These are phyloP conservation scores for Boletus reticuloceps DNA, from an alignment of 768 basidiomycete species.

Conservation along the genomic window DNA sequence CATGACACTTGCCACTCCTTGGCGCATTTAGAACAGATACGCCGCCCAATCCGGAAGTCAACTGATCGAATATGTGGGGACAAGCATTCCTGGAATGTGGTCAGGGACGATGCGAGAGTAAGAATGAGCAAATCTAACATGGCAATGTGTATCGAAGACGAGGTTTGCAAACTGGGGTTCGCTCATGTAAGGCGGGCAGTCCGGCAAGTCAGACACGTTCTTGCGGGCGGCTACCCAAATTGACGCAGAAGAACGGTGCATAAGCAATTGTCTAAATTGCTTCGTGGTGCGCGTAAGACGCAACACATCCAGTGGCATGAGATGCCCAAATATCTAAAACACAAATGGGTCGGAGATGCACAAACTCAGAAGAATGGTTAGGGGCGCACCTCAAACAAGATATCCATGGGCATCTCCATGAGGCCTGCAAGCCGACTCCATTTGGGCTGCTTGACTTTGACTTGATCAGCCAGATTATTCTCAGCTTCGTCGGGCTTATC, in stretches of 20 bases:
- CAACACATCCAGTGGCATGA: constrained; percentile 50
- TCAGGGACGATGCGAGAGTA: constrained; percentile 2
- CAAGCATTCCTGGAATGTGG: constrained; percentile 28
- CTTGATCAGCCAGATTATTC: constrained; percentile 9
- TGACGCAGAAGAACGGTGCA: constrained; percentile 42
- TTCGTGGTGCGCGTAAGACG: constrained; percentile 49
- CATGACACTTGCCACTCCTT: constrained; percentile 22
- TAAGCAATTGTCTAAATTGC: constrained; percentile 45
- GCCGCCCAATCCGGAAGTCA: constrained; percentile 32
- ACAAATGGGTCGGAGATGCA: background rate
- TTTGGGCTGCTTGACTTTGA: constrained; percentile 16
- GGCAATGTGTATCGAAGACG: constrained; percentile 50
- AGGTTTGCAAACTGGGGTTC: constrained; percentile 53
- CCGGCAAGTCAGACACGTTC: constrained; percentile 44
- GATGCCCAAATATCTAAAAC: constrained; percentile 49
- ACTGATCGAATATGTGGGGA: constrained; percentile 29
- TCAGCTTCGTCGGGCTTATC: constrained; percentile 15
- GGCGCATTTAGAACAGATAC: constrained; percentile 32
- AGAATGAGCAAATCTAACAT: constrained; percentile 34
- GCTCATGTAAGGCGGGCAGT: constrained; percentile 45
- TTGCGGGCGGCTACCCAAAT: constrained; percentile 48
- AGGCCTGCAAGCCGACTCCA: constrained; percentile 31
- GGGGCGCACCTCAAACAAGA: constrained; percentile 35
- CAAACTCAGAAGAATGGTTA: constrained; percentile 7
- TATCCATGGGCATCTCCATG: constrained; percentile 35